Conservation (phyloP, 768 basidiomycete genomes). For the Suillus spraguei region DNA sequence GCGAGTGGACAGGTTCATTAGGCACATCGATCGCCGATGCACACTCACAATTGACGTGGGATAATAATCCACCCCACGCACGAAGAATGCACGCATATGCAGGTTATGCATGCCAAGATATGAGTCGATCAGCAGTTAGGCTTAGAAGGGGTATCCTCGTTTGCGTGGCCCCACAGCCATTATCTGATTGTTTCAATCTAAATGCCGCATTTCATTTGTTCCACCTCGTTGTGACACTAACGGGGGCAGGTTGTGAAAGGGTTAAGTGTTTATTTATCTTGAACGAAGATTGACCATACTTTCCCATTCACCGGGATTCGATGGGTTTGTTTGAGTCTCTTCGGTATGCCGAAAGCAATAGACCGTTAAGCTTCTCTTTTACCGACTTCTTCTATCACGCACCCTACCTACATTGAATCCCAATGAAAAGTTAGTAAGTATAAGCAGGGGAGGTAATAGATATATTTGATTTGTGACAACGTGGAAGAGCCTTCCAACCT, state of each 20-base stretch:
- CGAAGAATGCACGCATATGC: not conserved
- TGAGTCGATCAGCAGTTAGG: not conserved
- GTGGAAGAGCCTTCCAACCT: not conserved
- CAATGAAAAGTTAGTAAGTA: not conserved
- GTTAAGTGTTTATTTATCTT: not conserved
- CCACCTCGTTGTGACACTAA: constrained; percentile 1
- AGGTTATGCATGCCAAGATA: not conserved
- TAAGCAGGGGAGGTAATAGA: not conserved
- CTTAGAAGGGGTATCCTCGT: too few species aligned
- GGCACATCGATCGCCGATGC: not conserved
- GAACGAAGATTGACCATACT: not conserved
- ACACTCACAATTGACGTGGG: not conserved
- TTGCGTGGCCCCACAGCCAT: not conserved
- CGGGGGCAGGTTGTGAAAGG: not conserved
- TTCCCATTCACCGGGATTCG: not conserved
- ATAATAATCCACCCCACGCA: too few species aligned
- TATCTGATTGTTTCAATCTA: not conserved
- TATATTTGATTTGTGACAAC: not conserved
- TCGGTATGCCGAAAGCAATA: not conserved
- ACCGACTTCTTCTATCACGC: not conserved
- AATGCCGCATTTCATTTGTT: not conserved
- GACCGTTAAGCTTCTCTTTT: not conserved
- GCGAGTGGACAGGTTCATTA: not conserved
- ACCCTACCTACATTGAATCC: not conserved
- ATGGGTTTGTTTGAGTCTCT: not conserved